phyloP scores from a whole-genome alignment of 306 rosid species.

The Begonia fuchsioides region DNA sequence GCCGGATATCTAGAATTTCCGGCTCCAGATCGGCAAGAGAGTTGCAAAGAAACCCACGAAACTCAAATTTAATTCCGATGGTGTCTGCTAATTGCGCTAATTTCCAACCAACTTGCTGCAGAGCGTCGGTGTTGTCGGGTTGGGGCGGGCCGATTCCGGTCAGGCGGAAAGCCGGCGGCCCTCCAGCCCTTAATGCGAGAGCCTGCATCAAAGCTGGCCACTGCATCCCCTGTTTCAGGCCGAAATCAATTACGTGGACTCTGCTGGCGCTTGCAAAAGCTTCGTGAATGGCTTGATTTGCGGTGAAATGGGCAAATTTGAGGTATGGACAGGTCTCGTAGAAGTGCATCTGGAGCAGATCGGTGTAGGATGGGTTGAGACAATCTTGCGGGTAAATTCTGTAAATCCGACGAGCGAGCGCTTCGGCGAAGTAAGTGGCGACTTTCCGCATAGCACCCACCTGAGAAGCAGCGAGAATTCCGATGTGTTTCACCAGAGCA shows the following conservation, averaged over 20 bases:
- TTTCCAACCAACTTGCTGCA: constrained; percentile 65
- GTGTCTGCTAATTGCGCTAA: constrained; percentile 50
- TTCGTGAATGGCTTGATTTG: constrained; percentile 78
- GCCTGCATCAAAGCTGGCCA: constrained; percentile 93
- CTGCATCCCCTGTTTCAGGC: constrained; percentile 72
- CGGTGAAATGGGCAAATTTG: constrained; percentile 88
- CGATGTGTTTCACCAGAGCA: constrained; percentile 42
- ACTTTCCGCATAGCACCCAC: constrained; percentile 72
- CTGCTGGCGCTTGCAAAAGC: constrained; percentile 37
- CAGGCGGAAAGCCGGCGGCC: constrained; percentile 59
- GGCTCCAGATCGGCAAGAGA: constrained; percentile 69
- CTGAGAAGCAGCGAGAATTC: constrained; percentile 43
- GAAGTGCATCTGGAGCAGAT: constrained; percentile 63
- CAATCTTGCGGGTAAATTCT: constrained; percentile 28
- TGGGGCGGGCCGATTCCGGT: constrained; percentile 82
- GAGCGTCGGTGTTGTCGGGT: constrained; percentile 37
- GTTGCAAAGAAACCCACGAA: constrained; percentile 47
- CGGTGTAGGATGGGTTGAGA: constrained; percentile 30
- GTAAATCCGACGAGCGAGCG: constrained; percentile 44
- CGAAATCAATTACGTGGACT: constrained; percentile 82
- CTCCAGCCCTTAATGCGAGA: constrained; percentile 58
- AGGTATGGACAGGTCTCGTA: constrained; percentile 67
- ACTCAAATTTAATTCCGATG: constrained; percentile 51
- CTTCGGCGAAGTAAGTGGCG: constrained; percentile 59
- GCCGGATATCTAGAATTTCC: constrained; percentile 37